Base-by-base conservation (phyloP, 441 rosid species). In the Rhodomyrtus psidioides region DNA sequence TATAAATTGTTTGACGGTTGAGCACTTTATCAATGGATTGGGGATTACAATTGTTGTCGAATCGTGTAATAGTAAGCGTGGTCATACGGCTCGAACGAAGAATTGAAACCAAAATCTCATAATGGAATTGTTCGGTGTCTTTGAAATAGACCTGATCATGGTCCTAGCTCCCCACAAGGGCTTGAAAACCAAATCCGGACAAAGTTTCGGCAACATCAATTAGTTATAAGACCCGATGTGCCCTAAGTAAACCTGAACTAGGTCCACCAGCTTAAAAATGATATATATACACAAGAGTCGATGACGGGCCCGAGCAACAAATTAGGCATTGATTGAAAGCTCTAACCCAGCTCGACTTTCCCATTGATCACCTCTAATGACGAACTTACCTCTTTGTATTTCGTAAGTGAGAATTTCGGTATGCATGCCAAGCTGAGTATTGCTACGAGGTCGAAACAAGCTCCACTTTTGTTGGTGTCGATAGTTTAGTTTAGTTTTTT, bases 131-230 rank as follows among this genome's bases (percentile, higher is more conserved):
- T 23, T 34, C 0, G 1, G 2, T 19, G n/a, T 14, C 14, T 5
- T 65, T 34, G 49, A 34, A 65, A 34, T 65, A 34, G n/a, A 65
- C n/a, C 8, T 65, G 10, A 65, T 21, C 14, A 2, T 21, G 15
- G 14, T 39, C 49, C 49, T 34, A 34, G 49, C 49, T 65, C 34
- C 79, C 13, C 26, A 9, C 0, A 6, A 1, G 46, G 15, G n/a
- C n/a, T 34, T 0, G 0, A 9, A 34, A 12, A 15, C 5, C 26
- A 34, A 65, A 19, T 19, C 0, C 19, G 2, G 26, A 24, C 1
- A 34, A 34, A 57, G 5, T 13, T 65, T 34, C 6, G 5, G 15
- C 26, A 34, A 21, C 46, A 21, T 34, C 79, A 10, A 5, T 34
- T 34, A 21, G n/a, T 10, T 65, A 34, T 9, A 4, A 34, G 4